These are phyloP conservation scores for Candida vaughaniae DNA, from an alignment of 805 yeast genomes.

Conservation along the genomic window DNA sequence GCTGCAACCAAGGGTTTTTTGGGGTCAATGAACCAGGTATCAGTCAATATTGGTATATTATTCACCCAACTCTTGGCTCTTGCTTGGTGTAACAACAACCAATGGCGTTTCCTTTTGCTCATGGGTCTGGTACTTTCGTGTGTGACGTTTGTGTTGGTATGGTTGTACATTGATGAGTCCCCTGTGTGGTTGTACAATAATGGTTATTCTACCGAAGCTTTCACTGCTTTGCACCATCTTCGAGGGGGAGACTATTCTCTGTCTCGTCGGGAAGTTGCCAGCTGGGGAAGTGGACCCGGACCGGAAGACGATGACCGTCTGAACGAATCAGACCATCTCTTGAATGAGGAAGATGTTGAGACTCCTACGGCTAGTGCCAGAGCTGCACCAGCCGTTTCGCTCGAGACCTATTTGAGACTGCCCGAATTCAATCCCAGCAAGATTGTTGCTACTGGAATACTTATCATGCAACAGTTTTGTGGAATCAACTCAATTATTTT, in stretches of 20 bases:
- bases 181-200: conserved; percentile 76
- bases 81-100: conserved; percentile 56
- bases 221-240: conserved; percentile 31
- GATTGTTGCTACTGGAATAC: conserved; percentile 64
- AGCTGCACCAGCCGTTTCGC: conserved; percentile 18
- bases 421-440: conserved; percentile 57
- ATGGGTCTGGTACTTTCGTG: conserved; percentile 57
- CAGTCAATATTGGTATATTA: conserved; percentile 82
- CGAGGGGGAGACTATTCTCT: conserved; percentile 40
- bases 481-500: conserved; percentile 93
- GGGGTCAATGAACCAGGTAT: conserved; percentile 88
- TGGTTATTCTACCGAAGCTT: conserved; percentile 45
- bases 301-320: conserved; percentile 39
- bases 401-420: conserved; percentile 47
- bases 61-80: conserved; percentile 76
- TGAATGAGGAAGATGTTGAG: conserved; percentile 11
- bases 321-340: conserved; percentile 10
- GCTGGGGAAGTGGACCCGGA: conserved; percentile 29
- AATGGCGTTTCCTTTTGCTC: conserved; percentile 75
- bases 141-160: conserved; percentile 41
- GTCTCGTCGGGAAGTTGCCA: conserved; percentile 35
- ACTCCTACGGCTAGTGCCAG: neutral
- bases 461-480: conserved; percentile 85
- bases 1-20: conserved; percentile 64
- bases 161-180: conserved; percentile 59